Conservation (phyloP, 179 eudicot genomes). For the Spergularia azorica region DNA sequence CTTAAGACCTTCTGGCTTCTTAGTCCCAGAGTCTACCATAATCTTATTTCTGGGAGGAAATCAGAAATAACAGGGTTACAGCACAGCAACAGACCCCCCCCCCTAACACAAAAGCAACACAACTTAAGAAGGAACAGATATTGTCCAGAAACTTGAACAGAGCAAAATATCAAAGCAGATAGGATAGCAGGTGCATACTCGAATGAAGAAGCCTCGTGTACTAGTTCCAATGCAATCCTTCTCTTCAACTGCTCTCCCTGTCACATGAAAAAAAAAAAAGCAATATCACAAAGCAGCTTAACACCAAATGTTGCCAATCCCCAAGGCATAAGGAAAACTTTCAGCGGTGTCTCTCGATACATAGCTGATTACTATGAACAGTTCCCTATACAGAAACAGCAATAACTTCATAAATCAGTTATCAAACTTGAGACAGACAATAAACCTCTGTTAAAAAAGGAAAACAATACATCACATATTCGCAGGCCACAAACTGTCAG, state of each 20-base stretch:
- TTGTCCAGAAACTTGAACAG: not conserved
- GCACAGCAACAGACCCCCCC: not conserved
- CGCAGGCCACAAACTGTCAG: not conserved
- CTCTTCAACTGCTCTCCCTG: constrained; percentile 93
- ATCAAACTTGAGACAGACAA: not conserved
- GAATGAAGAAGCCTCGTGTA: constrained; percentile 44
- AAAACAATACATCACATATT: not conserved
- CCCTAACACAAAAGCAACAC: not conserved
- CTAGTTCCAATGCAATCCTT: constrained; percentile 42
- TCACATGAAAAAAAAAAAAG: constrained; percentile 18
- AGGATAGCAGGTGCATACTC: constrained; percentile 42
- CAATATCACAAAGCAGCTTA: not conserved
- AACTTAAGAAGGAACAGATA: too few species aligned
- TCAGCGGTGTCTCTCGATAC: not conserved
- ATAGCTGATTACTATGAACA: not conserved
- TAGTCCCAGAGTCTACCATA: constrained; percentile 38
- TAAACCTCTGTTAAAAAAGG: not conserved
- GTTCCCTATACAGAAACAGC: not conserved
- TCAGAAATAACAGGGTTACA: constrained; percentile 13
- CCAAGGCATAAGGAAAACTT: not conserved
- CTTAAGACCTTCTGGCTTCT: constrained; percentile 51
- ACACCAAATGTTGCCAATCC: not conserved
- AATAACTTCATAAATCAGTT: not conserved
- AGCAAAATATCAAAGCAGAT: constrained; percentile 4
- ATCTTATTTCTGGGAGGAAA: constrained; percentile 34